Base-by-base conservation (phyloP, 495 filamentous ascomycete genomes). In the Entonaema liquescens region DNA sequence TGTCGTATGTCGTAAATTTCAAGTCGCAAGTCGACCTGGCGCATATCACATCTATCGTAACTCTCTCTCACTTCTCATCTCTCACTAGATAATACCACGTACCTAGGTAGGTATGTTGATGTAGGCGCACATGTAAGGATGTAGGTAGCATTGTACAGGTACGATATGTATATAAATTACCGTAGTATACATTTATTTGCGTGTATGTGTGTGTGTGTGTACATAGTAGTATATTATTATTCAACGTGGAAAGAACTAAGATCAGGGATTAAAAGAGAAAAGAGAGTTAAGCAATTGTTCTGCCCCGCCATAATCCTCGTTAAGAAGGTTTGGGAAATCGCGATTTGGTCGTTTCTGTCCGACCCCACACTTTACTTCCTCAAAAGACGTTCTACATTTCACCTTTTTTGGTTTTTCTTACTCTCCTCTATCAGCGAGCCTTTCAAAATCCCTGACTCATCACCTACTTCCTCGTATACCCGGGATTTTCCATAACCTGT, bases 361-460 rank as follows among this genome's bases (percentile, higher is more conserved):
- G 47, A 61, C 70, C 70, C 70, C 64, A 68, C 64, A 72, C 44
- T 70, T 59, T 49, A 52, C n/a, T 65, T 65, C 55, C 60, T 54
- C 40, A 60, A 62, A 44, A 53, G 55, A 61, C 52, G 57, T 47
- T 62, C 33, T 62, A 60, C 47, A 21, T 50, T 35, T 40, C 28
- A 21, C 12, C 11, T 53, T 47, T 29, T n/a, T 25, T 28, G 1
- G 1, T 53, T 47, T 29, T n/a, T 17, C 17, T 26, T 25, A n/a
- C 23, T 40, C 12, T 59, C 15, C 7, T n/a, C 15, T 28, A 21
- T 26, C 33, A 53, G 42, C 33, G 44, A 29, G 13, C 35, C 21
- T 44, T 29, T 28, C 44, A 9, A 6, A 23, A 42, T 13, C 19
- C 35, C 52, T 71, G 68, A 66, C 62, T 71, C 68, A 71, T 67